Evolutionary conservation across 805 yeast genomes (phyloP), one percentile per base, ranked within the genome.

Genomic region (Nakazawaea siamensis): DNA sequence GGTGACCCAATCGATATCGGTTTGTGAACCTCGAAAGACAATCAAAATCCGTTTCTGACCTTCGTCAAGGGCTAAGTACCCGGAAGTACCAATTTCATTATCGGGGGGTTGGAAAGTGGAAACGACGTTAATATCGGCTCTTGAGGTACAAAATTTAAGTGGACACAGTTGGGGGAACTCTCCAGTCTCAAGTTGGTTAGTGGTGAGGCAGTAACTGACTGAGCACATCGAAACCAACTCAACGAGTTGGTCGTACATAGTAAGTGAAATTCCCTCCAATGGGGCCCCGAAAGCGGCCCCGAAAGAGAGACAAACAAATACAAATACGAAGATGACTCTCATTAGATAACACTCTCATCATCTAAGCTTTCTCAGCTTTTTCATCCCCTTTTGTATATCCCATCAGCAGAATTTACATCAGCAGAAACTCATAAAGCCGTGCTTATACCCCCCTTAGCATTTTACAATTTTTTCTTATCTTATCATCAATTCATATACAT

Each of bases 21-120:
- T 65, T 1, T 75, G 57, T 0, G 86, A 73, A 4, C 92, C 92
- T 55, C 86, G 65, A 44, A 76, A 77, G 0, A 63, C 70, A 27
- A 77, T 51, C 15, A 68, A 50, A 4, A 81, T 56, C 31, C 66
- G 61, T 29, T 62, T 49, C 15, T 51, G 47, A 2, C 43, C 42
- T 40, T 64, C 66, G 49, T 76, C 81, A 8, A 66, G 56, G 7
- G 74, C 71, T 17, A 73, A 60, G 45, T 55, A 66, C 0, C 82
- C 84, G 2, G 57, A 54, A 12, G 68, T 65, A 8, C 59, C 60
- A 11, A 24, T 24, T 42, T 50, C 40, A 4, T 50, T 52, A 35
- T 49, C 54, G 40, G 55, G 55, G 4, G 34, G 31, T 16, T 68
- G 65, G 40, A 61, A 62, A 1, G 64, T 58, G 21, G 58, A 37